phyloP scores from a whole-genome alignment of 768 basidiomycete genomes.

The Psilocybe subaeruginosa region DNA sequence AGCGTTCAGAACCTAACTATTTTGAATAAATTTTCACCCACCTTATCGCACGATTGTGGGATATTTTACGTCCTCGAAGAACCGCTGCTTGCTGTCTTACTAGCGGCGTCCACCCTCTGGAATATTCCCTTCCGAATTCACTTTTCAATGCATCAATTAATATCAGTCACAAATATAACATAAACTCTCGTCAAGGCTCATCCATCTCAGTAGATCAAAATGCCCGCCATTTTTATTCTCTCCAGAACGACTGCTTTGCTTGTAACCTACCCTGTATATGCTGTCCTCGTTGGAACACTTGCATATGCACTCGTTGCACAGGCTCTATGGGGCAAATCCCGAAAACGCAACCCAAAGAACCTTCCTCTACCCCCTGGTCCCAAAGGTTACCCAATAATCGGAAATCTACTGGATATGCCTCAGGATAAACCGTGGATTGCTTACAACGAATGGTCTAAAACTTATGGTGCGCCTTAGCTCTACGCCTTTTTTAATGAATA shows the following conservation, averaged over 20 bases:
- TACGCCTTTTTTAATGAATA: too few species aligned
- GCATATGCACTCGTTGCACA: neutral
- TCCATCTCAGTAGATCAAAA: too few species aligned
- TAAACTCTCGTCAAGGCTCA: too few species aligned
- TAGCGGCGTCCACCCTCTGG: too few species aligned
- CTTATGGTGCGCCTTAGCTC: neutral
- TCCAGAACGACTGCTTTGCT: neutral
- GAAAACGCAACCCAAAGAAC: neutral
- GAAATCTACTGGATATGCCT: slow-evolving; percentile 10
- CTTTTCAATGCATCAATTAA: too few species aligned
- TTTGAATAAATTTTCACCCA: neutral
- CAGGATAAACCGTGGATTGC: slow-evolving; percentile 7
- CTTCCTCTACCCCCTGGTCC: slow-evolving; percentile 2
- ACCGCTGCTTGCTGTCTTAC: neutral
- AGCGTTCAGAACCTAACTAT: neutral
- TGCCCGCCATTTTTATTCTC: neutral
- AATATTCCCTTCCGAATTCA: too few species aligned
- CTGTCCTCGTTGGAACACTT: neutral
- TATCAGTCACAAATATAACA: too few species aligned
- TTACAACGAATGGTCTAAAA: slow-evolving; percentile 7
- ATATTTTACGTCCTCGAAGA: neutral
- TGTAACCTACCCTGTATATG: neutral
- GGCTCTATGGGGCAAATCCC: neutral
- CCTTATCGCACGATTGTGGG: neutral
- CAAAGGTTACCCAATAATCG: slow-evolving; percentile 2